A percentile compares a stretch with the other conserved stretches of the same genome.
Evolutionary conservation across 2,329 filamentous ascomycete species (phyloP).

Genomic region (Alternaria arborescens): DNA sequence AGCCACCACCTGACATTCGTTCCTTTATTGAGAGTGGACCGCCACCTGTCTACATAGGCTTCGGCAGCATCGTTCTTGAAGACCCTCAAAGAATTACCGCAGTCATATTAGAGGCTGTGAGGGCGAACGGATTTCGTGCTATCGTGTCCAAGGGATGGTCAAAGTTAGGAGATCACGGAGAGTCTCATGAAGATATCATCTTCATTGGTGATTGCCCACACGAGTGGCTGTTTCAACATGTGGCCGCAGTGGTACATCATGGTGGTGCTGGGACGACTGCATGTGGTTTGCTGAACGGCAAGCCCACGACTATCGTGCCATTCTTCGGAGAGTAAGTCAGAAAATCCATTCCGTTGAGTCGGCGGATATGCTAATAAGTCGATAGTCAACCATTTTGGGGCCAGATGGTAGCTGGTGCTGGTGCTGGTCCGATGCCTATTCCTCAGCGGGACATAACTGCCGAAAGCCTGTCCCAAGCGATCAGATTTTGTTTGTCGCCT

Average conservation of each 20-base stretch:
- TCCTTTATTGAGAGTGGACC: conserved; percentile 60
- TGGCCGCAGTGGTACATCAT: conserved; percentile 82
- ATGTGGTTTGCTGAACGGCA: conserved; percentile 78
- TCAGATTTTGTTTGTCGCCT: conserved; percentile 52
- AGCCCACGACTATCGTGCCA: conserved; percentile 80
- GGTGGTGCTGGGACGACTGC: conserved; percentile 88
- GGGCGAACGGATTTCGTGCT: conserved; percentile 49
- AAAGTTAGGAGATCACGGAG: not conserved
- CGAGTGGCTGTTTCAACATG: conserved; percentile 83
- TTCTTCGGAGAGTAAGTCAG: conserved; percentile 70
- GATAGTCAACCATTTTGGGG: conserved; percentile 36
- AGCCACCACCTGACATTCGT: conserved; percentile 50
- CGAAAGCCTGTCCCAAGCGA: conserved; percentile 40
- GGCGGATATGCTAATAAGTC: not conserved
- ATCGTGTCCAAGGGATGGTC: conserved; percentile 60
- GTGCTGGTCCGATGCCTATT: conserved; percentile 41
- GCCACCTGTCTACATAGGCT: conserved; percentile 64
- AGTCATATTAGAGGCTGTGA: conserved; percentile 58
- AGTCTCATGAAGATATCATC: conserved; percentile 50
- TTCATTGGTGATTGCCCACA: conserved; percentile 78
- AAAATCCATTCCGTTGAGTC: not conserved
- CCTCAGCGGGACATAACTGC: conserved; percentile 38
- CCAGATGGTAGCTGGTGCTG: conserved; percentile 38
- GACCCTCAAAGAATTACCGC: conserved; percentile 56
- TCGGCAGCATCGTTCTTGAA: conserved; percentile 65